These are phyloP conservation scores for Houttuynia cordata DNA, from an alignment of 164 flowering plant genomes.

Conservation along the genomic window DNA sequence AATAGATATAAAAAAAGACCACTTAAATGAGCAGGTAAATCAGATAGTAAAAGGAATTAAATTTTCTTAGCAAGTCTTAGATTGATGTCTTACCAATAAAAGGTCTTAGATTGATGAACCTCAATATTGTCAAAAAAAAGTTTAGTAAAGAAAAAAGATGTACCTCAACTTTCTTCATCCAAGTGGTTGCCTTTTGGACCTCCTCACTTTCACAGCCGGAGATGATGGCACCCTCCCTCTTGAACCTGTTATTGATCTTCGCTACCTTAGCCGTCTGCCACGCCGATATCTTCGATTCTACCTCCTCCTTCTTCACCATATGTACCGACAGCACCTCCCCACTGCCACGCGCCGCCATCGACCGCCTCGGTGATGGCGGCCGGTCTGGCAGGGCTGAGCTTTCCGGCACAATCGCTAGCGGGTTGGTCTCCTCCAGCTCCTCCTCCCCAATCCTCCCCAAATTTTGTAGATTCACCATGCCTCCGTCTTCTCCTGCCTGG, in stretches of 20 bases:
- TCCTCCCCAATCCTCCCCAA: constrained; percentile 8
- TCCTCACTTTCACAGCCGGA: constrained; percentile 76
- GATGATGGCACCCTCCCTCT: constrained; percentile 81
- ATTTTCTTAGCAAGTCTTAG: too few relatives aligned
- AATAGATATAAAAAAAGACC: not conserved
- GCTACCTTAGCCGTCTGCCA: constrained; percentile 89
- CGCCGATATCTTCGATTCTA: constrained; percentile 78
- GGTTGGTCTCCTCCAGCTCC: constrained; percentile 23
- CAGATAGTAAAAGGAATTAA: not conserved
- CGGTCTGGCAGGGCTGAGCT: constrained; percentile 10
- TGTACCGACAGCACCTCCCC: constrained; percentile 32
- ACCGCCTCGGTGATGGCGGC: not conserved
- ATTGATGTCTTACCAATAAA: too few relatives aligned
- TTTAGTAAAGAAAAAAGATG: not conserved
- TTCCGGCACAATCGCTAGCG: constrained; percentile 36
- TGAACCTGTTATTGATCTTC: constrained; percentile 80
- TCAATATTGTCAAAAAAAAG: too few relatives aligned
- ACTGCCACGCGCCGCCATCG: not conserved
- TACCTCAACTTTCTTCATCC: constrained; percentile 96
- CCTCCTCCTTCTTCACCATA: constrained; percentile 82
- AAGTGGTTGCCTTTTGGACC: constrained; percentile 56
- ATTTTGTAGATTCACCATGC: not conserved
- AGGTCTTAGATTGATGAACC: too few relatives aligned
- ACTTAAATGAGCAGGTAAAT: not conserved
- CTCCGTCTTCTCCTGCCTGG: not conserved